phyloP scores from a whole-genome alignment of 306 rosid genomes.

The Cicer cuneatum region DNA sequence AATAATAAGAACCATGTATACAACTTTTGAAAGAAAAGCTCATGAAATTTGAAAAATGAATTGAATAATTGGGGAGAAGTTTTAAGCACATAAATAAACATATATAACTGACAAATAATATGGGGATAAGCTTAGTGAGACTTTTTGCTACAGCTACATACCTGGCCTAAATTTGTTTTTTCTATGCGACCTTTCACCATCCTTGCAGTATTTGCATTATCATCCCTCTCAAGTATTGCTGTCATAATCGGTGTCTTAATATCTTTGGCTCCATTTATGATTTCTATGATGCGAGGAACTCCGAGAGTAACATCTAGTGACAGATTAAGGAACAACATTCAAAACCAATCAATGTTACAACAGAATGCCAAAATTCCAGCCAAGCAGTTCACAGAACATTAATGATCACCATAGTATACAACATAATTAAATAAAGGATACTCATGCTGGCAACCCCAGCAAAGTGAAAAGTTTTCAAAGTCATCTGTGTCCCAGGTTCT shows the following conservation, averaged over 20 bases:
- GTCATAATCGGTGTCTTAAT: constrained; percentile 91
- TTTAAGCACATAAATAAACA: constrained; percentile 26
- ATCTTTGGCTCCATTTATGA: constrained; percentile 74
- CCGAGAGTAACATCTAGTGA: constrained; percentile 85
- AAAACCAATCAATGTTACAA: constrained; percentile 40
- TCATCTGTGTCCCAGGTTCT: constrained; percentile 99
- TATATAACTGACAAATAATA: constrained; percentile 18
- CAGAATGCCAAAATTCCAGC: constrained; percentile 16
- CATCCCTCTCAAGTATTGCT: constrained; percentile 65
- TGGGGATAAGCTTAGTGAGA: constrained; percentile 4
- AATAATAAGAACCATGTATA: background rate
- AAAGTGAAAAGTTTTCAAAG: constrained; percentile 92
- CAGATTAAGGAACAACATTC: constrained; percentile 56
- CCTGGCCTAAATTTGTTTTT: constrained; percentile 93
- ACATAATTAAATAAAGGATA: constrained; percentile 65
- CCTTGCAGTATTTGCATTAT: constrained; percentile 65
- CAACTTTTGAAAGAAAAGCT: background rate
- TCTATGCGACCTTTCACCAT: constrained; percentile 87
- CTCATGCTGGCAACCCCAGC: constrained; percentile 99
- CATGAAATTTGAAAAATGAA: background rate
- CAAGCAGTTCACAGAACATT: constrained; percentile 24
- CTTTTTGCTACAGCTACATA: constrained; percentile 39
- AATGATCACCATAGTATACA: constrained; percentile 16
- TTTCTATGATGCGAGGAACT: constrained; percentile 97
- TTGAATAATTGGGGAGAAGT: background rate